Percentiles rank a stretch among this genome's conserved stretches.
phyloP scores from a whole-genome alignment of 495 filamentous ascomycete species.

The Mytilinidion resinicola region DNA sequence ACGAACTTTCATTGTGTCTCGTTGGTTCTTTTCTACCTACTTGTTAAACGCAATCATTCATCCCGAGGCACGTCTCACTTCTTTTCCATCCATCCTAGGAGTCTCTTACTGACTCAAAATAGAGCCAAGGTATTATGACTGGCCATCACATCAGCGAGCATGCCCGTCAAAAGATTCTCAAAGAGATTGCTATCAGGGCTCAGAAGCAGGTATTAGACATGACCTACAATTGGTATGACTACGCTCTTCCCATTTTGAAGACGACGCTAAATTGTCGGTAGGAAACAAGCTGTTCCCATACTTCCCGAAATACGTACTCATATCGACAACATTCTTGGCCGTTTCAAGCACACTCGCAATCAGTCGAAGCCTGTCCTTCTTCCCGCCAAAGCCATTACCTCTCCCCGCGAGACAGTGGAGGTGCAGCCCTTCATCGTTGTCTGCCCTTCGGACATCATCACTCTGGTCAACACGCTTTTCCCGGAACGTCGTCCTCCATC shows the following conservation, averaged over 20 bases:
- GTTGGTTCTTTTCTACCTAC: conserved; percentile 89
- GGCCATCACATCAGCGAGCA: conserved; percentile 89
- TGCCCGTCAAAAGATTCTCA: conserved; percentile 81
- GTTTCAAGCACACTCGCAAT: conserved; percentile 52
- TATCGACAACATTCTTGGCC: conserved; percentile 67
- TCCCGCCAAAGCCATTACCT: conserved; percentile 61
- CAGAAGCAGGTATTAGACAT: conserved; percentile 67
- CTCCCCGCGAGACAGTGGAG: conserved; percentile 60
- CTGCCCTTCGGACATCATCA: conserved; percentile 65
- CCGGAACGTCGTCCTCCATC: conserved; percentile 56
- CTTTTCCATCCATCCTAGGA: not conserved
- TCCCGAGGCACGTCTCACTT: conserved; percentile 61
- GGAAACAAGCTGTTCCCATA: conserved; percentile 55
- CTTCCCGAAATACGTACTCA: conserved; percentile 62
- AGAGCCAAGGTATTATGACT: conserved; percentile 80
- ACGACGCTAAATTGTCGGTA: conserved; percentile 19
- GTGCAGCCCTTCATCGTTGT: conserved; percentile 68
- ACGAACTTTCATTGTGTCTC: conserved; percentile 71
- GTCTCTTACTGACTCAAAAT: conserved; percentile 28
- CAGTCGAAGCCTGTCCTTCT: conserved; percentile 55
- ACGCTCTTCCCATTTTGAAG: not conserved
- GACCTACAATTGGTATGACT: conserved; percentile 42
- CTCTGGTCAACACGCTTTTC: conserved; percentile 64
- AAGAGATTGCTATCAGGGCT: conserved; percentile 69
- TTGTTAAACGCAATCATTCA: conserved; percentile 78